Base-by-base conservation (phyloP, 306 rosid species). In the Cucurbita pepo region DNA sequence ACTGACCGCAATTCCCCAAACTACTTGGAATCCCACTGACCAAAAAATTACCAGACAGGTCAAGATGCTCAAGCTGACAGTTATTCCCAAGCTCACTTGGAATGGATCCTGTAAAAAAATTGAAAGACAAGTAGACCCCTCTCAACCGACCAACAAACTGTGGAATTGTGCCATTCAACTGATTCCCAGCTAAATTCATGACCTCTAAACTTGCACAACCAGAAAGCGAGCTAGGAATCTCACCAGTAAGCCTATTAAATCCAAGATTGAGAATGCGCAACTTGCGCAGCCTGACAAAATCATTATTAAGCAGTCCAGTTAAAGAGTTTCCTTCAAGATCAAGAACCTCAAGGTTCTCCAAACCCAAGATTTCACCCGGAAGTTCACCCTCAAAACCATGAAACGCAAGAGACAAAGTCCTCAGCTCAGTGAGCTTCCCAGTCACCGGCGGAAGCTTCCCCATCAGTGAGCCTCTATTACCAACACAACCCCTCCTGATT, bases 11-110 rank as follows among this genome's bases (percentile, higher is more conserved):
- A 66, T 84, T 90, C 56, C 98, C 98, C 87, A 92, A 76, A 84
- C 84, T 84, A 9, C 18, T 66, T 0, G 98, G 96, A 71, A 92
- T 87, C n/a, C 69, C 80, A 10, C 63, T 72, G 43, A 77, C 80
- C 75, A 92, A 81, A 41, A 69, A 67, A 78, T 92, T 92, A 59
- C 88, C 96, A 0, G 98, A 85, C 86, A 92, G 86, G 72, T 92
- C 98, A 45, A 90, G 69, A 85, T 88, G 96, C 85, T 90, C 96
- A 50, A 92, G 96, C 85, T 75, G 81, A 79, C 98, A 92, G 38
- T 77, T 59, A 4, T 81, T 81, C 67, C 97, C 97, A 52, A 92
- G 85, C 80, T 90, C 90, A 48, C 7, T 47, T 0, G 95, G 95
- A 71, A 92, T 76, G 48, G 53, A 55, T 22, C 96, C 97, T 37